Evolutionary conservation across 2,329 filamentous ascomycete species (phyloP), one percentile per base, ranked within the genome.

Genomic region (Botrytis porri): DNA sequence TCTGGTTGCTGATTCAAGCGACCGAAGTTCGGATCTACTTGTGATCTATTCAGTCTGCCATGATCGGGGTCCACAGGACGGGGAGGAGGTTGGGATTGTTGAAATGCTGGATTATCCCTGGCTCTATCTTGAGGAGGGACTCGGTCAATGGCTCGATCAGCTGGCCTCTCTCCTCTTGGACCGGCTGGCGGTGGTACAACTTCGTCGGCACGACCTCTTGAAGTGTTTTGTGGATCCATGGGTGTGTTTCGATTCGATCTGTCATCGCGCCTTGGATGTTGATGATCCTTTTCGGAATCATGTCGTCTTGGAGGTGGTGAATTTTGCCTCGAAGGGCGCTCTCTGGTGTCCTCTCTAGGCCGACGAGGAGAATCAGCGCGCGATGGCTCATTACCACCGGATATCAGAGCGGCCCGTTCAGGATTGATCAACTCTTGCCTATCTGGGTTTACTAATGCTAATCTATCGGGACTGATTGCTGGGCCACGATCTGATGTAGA

Each of bases 11-110:
- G 82, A 75, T 88, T 90, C 65, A 91, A 83, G 3, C 89, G 87
- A 41, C 89, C 89, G 77, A 90, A 90, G 72, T 87, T 89, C 25
- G 87, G 86, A 79, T 91, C 89, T 75, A 89, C 86, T 74, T 87
- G 85, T 71, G 83, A 77, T 73, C 78, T 78, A 69, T 80, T 83
- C 32, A 85, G 77, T 75, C 85, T 83, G 54, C 84, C 83, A 76
- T 88, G 85, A 63, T 89, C 87, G 4, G 82, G 76, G 43, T 90
- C 88, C 35, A 77, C 62, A 2, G 81, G 79, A 57, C 83, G 83
- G 37, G 82, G 73, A 39, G 79, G 69, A 63, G 80, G 74, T 48
- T 79, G 83, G 59, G 77, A 82, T 45, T 77, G 75, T 75, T 80
- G 83, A 78, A 83, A 88, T 73, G 78, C 75, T 22, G 75, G 73